Evolutionary conservation across 1,139 yeast genomes (phyloP).

Genomic region (Taphrina confusa): DNA sequence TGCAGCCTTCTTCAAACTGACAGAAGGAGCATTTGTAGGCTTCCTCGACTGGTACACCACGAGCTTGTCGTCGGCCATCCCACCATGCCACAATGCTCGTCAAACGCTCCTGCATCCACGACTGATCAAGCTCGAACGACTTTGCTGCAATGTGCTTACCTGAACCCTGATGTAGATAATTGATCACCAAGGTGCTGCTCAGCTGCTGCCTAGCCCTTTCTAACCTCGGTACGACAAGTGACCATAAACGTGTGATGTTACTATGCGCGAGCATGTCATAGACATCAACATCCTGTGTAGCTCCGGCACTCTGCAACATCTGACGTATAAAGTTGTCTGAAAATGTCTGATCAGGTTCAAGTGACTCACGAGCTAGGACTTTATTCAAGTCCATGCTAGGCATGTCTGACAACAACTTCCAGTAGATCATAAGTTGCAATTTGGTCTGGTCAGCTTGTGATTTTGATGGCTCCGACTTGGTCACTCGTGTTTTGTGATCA

Average conservation of each 20-base stretch:
- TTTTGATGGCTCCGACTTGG: slow-evolving; percentile 31
- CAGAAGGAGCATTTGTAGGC: slow-evolving; percentile 40
- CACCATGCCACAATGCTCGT: slow-evolving; percentile 35
- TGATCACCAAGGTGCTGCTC: slow-evolving; percentile 32
- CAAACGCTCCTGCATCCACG: slow-evolving; percentile 25
- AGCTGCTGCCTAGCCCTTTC: slow-evolving; percentile 12
- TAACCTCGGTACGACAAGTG: slow-evolving; percentile 28
- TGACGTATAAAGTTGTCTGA: slow-evolving; percentile 35
- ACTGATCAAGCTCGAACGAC: slow-evolving; percentile 35
- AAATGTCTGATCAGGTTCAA: slow-evolving; percentile 30
- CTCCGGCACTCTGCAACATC: slow-evolving; percentile 11
- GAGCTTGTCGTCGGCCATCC: slow-evolving; percentile 40
- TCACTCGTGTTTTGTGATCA: slow-evolving; percentile 36
- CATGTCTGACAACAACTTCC: slow-evolving; percentile 37
- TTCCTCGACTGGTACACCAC: slow-evolving; percentile 40
- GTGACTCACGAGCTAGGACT: slow-evolving; percentile 2
- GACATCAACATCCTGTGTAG: slow-evolving; percentile 21
- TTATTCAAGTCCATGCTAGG: slow-evolving; percentile 34
- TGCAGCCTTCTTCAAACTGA: slow-evolving; percentile 37
- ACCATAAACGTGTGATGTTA: slow-evolving; percentile 38
- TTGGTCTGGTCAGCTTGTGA: slow-evolving; percentile 38
- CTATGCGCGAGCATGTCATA: background rate
- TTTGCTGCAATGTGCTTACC: slow-evolving; percentile 35
- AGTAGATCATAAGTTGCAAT: slow-evolving; percentile 39
- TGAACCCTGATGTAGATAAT: slow-evolving; percentile 38